Evolutionary conservation across 257 asterid species (phyloP).

Genomic region (Primulina huaijiensis): DNA sequence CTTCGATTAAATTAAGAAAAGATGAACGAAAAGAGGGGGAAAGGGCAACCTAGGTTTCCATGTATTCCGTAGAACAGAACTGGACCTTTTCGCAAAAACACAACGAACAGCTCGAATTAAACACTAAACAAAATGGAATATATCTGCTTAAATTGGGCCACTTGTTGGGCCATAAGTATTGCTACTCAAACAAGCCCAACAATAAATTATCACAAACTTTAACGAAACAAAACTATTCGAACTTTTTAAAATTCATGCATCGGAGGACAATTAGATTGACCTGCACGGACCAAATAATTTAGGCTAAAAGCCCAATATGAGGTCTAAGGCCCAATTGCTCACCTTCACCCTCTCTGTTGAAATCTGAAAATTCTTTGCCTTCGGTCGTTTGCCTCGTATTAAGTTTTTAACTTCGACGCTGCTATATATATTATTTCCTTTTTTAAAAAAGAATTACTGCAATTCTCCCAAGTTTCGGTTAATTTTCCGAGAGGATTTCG

Average conservation of each 20-base stretch:
- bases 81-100: neutral
- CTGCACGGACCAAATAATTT: no score
- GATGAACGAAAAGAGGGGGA: no score
- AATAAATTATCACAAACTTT: no score
- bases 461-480: neutral
- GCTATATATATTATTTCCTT: no score
- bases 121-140: neutral
- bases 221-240: no score
- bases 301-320: neutral
- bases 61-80: no score
- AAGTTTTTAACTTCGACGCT: no score
- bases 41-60: neutral
- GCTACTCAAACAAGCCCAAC: neutral
- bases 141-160: neutral
- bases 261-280: no score
- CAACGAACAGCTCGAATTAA: neutral
- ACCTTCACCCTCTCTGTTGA: no score
- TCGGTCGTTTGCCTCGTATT: no score
- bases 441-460: neutral
- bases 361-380: no score
- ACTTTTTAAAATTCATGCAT: no score
- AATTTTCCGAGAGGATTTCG: neutral
- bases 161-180: neutral
- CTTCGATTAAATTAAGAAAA: neutral
- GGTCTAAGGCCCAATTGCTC: neutral